These are phyloP conservation scores for Sugiyamaella americana DNA, from an alignment of 805 yeast species.

Conservation along the genomic window DNA sequence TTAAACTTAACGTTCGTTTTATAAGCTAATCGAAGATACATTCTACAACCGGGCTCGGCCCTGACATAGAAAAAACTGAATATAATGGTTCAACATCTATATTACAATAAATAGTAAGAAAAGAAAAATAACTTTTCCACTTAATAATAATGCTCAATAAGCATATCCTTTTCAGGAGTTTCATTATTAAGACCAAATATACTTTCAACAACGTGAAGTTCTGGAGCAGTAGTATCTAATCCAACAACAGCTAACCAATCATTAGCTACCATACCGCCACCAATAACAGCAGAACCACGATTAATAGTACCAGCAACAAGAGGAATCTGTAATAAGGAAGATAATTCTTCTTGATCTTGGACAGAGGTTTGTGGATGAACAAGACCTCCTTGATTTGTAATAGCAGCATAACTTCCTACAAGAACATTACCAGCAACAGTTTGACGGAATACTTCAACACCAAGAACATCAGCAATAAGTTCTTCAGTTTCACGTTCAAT, in stretches of 20 bases:
- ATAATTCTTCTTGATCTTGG: constrained; percentile 97
- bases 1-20: no score
- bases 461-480: constrained; percentile 93
- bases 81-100: not conserved
- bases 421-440: constrained; percentile 97
- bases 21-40: no score
- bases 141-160: constrained; percentile 35
- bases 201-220: constrained; percentile 91
- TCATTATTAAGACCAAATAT: constrained; percentile 54
- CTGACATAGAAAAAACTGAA: no score
- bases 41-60: no score
- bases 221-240: constrained; percentile 94
- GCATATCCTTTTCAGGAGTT: constrained; percentile 36
- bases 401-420: constrained; percentile 92
- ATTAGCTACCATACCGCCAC: constrained; percentile 98
- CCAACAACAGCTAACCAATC: constrained; percentile 98
- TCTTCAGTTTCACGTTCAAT: constrained; percentile 99
- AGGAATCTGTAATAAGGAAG: constrained; percentile 93
- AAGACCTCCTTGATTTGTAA: constrained; percentile 95
- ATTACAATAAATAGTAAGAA: not conserved
- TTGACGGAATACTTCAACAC: constrained; percentile 98
- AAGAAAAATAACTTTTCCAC: not conserved
- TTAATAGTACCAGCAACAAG: constrained; percentile 97
- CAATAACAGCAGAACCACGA: constrained; percentile 95
- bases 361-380: constrained; percentile 97